Evolutionary conservation across 495 filamentous ascomycete genomes (phyloP).

Genomic region (Podospora conica): DNA sequence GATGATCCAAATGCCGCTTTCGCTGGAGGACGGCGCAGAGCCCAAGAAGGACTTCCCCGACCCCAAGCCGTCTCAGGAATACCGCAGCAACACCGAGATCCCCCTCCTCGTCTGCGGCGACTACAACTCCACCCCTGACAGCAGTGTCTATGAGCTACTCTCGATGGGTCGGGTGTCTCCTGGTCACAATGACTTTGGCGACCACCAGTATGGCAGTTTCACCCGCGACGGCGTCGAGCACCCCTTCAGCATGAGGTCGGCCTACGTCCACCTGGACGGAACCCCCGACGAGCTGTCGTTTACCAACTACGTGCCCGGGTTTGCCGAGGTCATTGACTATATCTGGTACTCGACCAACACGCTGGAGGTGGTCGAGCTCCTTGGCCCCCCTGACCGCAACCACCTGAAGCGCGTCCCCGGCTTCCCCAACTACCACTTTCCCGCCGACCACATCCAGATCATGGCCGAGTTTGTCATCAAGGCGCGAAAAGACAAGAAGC

Average conservation of each 20-base stretch:
- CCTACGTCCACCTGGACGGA: conserved; percentile 62
- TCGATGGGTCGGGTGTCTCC: conserved; percentile 64
- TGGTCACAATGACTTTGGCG: conserved; percentile 68
- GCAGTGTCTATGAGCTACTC: conserved; percentile 83
- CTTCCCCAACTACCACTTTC: conserved; percentile 96
- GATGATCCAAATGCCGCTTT: conserved; percentile 57
- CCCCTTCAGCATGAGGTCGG: conserved; percentile 86
- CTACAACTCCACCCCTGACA: conserved; percentile 83
- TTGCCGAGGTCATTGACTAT: conserved; percentile 88
- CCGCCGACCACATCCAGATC: conserved; percentile 91
- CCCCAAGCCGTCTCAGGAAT: conserved; percentile 57
- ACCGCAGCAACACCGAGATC: conserved; percentile 76
- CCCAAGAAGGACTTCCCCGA: conserved; percentile 35
- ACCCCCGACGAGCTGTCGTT: conserved; percentile 76
- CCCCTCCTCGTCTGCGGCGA: conserved; percentile 90
- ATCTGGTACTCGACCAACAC: conserved; percentile 95
- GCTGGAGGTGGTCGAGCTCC: conserved; percentile 76
- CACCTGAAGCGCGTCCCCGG: conserved; percentile 88
- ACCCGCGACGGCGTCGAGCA: conserved; percentile 86
- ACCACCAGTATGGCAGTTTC: conserved; percentile 76
- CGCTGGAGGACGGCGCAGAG: conserved; percentile 38
- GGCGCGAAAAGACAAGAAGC: conserved; percentile 74
- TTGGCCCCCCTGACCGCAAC: conserved; percentile 84
- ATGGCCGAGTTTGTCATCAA: conserved; percentile 90
- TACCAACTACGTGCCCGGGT: conserved; percentile 92